phyloP scores from a whole-genome alignment of 192 early-diverging fungal genomes.

The Umbelopsis vinacea region DNA sequence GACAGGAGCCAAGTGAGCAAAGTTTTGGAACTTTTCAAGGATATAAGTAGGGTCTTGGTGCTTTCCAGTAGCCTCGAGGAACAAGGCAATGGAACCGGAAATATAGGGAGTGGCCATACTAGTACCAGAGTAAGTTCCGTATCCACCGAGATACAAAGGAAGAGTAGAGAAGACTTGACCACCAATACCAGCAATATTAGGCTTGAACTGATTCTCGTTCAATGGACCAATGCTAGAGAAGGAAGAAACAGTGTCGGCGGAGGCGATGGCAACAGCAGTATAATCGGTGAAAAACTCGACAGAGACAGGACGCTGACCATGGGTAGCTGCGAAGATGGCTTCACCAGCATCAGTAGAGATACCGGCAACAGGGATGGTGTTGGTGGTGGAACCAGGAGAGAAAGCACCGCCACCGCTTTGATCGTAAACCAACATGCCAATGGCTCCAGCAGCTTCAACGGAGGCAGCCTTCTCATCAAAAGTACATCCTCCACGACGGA shows the following conservation, averaged over 20 bases:
- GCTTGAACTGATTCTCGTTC: slow-evolving; percentile 63
- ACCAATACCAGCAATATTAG: slow-evolving; percentile 56
- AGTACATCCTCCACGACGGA: slow-evolving; percentile 72
- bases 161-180: slow-evolving; percentile 58
- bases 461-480: slow-evolving; percentile 65
- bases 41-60: slow-evolving; percentile 29
- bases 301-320: slow-evolving; percentile 36
- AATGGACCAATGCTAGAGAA: slow-evolving; percentile 81
- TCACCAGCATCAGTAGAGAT: slow-evolving; percentile 57
- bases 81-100: slow-evolving; percentile 52
- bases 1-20: slow-evolving; percentile 29
- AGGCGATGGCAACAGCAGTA: slow-evolving; percentile 44
- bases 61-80: slow-evolving; percentile 43
- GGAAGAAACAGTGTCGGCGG: slow-evolving; percentile 65
- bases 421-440: slow-evolving; percentile 72
- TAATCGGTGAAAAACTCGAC: slow-evolving; percentile 54
- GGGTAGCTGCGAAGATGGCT: slow-evolving; percentile 50
- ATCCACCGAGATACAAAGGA: slow-evolving; percentile 47
- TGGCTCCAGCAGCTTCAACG: slow-evolving; percentile 62
- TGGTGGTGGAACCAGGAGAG: slow-evolving; percentile 34
- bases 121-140: slow-evolving; percentile 54
- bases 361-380: slow-evolving; percentile 58
- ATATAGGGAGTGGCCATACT: slow-evolving; percentile 67
- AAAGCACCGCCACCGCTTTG: slow-evolving; percentile 25
- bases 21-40: slow-evolving; percentile 40